These are phyloP conservation scores for Botryococcus braunii DNA, from an alignment of 163 green algal genomes.

Conservation along the genomic window DNA sequence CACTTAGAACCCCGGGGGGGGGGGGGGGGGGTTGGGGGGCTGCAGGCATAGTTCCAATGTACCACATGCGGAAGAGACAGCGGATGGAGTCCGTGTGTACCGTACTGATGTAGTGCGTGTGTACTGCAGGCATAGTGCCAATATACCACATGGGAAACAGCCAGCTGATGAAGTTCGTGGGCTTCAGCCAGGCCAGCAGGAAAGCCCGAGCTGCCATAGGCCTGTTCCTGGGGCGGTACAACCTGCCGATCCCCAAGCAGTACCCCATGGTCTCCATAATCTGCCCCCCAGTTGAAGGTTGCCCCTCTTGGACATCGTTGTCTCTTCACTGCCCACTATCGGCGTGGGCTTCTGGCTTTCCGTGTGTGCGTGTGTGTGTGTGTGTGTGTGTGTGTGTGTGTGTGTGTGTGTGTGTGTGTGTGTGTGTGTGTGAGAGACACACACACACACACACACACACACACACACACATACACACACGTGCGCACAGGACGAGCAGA, in stretches of 20 bases:
- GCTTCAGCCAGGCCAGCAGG: neutral
- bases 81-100: neutral
- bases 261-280: neutral
- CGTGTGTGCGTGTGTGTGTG: neutral
- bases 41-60: conserved; percentile 4
- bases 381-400: too few species aligned
- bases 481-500: too few species aligned
- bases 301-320: too few species aligned
- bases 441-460: too few species aligned
- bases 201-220: neutral
- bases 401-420: too few species aligned
- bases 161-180: neutral
- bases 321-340: neutral
- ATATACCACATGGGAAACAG: conserved; percentile 10
- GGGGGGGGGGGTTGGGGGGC: too few species aligned
- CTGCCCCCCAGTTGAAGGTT: neutral
- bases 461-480: too few species aligned
- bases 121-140: conserved; percentile 3
- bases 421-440: too few species aligned
- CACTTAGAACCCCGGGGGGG: too few species aligned
- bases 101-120: too few species aligned
- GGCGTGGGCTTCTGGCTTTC: too few species aligned
- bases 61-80: conserved; percentile 8
- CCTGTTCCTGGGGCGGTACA: conserved; percentile 3
- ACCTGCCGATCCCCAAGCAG: neutral